A percentile compares a stretch with the other conserved stretches of the same genome.
Evolutionary conservation across 2,329 filamentous ascomycete species (phyloP).

Genomic region (Biscogniauxia mediterranea): DNA sequence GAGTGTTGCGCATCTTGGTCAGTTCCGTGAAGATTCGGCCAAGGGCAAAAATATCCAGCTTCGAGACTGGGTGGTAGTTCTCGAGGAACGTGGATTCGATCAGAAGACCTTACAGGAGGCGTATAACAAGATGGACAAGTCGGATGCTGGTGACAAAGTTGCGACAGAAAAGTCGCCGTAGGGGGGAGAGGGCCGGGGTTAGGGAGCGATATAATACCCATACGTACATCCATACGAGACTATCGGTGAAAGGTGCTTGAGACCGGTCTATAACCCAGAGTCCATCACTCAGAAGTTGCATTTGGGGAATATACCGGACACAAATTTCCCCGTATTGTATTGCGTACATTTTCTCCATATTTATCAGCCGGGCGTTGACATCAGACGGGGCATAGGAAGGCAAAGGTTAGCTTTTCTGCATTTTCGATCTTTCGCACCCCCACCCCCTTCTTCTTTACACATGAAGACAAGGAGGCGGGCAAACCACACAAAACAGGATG

Average conservation of each 20-base stretch:
- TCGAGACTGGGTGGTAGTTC: slow-evolving; percentile 74
- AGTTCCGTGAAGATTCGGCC: slow-evolving; percentile 74
- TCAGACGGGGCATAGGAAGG: slow-evolving; percentile 24
- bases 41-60: slow-evolving; percentile 79
- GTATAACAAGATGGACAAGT: slow-evolving; percentile 52
- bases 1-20: slow-evolving; percentile 64
- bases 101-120: slow-evolving; percentile 59
- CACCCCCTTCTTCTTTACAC: slow-evolving; percentile 7
- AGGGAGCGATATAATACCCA: background rate
- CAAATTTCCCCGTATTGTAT: slow-evolving; percentile 23
- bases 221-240: background rate
- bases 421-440: slow-evolving; percentile 14
- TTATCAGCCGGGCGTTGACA: slow-evolving; percentile 30
- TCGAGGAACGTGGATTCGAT: slow-evolving; percentile 76
- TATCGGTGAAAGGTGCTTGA: background rate
- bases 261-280: background rate
- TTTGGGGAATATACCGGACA: slow-evolving; percentile 4
- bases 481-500: background rate
- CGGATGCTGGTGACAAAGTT: slow-evolving; percentile 33
- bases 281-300: background rate
- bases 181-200: too few species aligned
- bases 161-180: slow-evolving; percentile 15
- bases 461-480: background rate
- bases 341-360: slow-evolving; percentile 24
- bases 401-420: slow-evolving; percentile 20